phyloP scores from a whole-genome alignment of 129 eudicot species.

The Centella asiatica region DNA sequence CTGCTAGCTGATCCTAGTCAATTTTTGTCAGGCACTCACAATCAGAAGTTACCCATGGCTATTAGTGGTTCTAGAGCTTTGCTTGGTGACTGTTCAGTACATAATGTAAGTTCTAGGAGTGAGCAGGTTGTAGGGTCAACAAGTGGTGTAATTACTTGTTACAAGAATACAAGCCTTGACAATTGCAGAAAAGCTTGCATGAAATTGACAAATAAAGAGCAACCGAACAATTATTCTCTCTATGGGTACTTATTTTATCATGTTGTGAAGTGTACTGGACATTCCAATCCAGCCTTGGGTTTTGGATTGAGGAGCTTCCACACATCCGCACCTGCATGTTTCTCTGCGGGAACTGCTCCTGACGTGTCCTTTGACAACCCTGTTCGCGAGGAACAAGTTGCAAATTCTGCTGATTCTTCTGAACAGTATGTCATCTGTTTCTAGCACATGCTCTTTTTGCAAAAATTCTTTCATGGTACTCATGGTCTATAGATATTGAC shows the following conservation, averaged over 20 bases:
- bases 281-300: slow-evolving; percentile 26
- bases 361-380: slow-evolving; percentile 48
- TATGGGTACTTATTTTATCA: slow-evolving; percentile 55
- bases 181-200: slow-evolving; percentile 45
- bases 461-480: neutral
- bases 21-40: slow-evolving; percentile 10
- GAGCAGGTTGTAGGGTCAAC: slow-evolving; percentile 18
- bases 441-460: neutral
- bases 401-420: slow-evolving; percentile 46
- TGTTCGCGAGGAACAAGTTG: slow-evolving; percentile 32
- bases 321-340: slow-evolving; percentile 35
- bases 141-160: slow-evolving; percentile 20
- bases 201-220: slow-evolving; percentile 55
- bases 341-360: slow-evolving; percentile 49
- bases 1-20: slow-evolving; percentile 35
- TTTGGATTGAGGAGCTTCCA: slow-evolving; percentile 45
- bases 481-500: neutral
- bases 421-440: slow-evolving; percentile 36
- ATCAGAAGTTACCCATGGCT: slow-evolving; percentile 43
- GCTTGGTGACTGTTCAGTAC: slow-evolving; percentile 25
- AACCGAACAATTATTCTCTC: slow-evolving; percentile 29
- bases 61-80: slow-evolving; percentile 46
- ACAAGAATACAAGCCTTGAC: slow-evolving; percentile 34
- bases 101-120: slow-evolving; percentile 18
- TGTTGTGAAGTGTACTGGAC: slow-evolving; percentile 39